Evolutionary conservation across 306 rosid genomes (phyloP).

Genomic region (Vigna nakashimae): DNA sequence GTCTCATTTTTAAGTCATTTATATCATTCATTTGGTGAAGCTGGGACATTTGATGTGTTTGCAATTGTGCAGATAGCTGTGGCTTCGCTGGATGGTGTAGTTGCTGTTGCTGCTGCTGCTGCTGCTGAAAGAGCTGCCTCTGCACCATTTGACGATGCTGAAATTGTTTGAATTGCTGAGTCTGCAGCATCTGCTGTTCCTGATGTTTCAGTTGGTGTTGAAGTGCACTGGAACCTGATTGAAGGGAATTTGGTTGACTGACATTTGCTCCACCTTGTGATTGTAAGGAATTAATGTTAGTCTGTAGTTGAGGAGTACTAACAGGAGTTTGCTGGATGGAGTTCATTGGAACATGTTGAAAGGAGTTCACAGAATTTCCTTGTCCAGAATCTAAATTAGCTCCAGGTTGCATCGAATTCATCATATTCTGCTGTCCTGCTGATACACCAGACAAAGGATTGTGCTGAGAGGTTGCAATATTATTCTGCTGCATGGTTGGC

Average conservation of each 20-base stretch:
- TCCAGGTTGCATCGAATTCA: slow-evolving; percentile 70
- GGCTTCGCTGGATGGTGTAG: slow-evolving; percentile 71
- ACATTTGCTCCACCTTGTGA: slow-evolving; percentile 71
- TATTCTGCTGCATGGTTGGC: slow-evolving; percentile 65
- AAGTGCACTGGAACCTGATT: slow-evolving; percentile 65
- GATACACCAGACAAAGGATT: slow-evolving; percentile 69
- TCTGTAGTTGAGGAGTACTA: slow-evolving; percentile 72
- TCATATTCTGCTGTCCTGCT: slow-evolving; percentile 66
- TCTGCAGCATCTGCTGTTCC: slow-evolving; percentile 65
- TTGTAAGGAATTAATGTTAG: slow-evolving; percentile 60
- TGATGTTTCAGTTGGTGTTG: slow-evolving; percentile 75
- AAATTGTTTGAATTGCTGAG: slow-evolving; percentile 58
- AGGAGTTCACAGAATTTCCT: slow-evolving; percentile 65
- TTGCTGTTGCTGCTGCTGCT: slow-evolving; percentile 21
- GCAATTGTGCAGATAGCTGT: slow-evolving; percentile 73
- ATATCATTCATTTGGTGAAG: slow-evolving; percentile 74
- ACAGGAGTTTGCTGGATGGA: slow-evolving; percentile 77
- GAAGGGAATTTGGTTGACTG: slow-evolving; percentile 67
- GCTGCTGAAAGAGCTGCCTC: slow-evolving; percentile 64
- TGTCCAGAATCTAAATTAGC: slow-evolving; percentile 69
- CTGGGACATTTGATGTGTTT: slow-evolving; percentile 70
- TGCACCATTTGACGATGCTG: slow-evolving; percentile 62
- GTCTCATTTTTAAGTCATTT: slow-evolving; percentile 75
- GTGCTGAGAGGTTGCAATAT: slow-evolving; percentile 66
- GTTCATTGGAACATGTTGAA: slow-evolving; percentile 57